Conservation (phyloP, 768 basidiomycete species). For the Neoboletus magnificus region DNA sequence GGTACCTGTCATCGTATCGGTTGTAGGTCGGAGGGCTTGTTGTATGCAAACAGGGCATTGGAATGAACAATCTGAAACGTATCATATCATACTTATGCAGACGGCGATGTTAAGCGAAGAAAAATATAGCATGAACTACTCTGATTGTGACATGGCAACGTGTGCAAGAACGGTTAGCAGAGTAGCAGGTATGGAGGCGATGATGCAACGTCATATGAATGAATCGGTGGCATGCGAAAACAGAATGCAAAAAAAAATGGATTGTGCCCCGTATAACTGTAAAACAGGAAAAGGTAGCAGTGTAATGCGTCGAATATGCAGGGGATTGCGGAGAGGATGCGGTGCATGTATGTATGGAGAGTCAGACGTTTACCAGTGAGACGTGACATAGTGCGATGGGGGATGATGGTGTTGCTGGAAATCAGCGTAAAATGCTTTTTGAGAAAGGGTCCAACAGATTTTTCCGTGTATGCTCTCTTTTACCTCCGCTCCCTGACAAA, state of each 20-base stretch:
- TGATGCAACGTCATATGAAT: constrained; percentile 21
- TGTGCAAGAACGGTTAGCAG: constrained; percentile 16
- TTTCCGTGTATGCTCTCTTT: constrained; percentile 4
- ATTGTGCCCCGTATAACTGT: constrained; percentile 15
- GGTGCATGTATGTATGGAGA: constrained; percentile 21
- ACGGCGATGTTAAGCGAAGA: constrained; percentile 7
- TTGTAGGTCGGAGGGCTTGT: constrained; percentile 1
- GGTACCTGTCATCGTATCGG: not conserved
- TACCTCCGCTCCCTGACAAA: constrained; percentile 34
- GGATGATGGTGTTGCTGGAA: constrained; percentile 9
- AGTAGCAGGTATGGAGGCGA: constrained; percentile 5
- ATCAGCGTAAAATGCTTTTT: constrained; percentile 20
- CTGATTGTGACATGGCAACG: constrained; percentile 6
- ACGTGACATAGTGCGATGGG: constrained; percentile 13
- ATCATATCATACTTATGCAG: constrained; percentile 25
- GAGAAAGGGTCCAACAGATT: constrained; percentile 3
- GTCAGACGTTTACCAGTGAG: constrained; percentile 21
- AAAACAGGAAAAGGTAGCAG: constrained; percentile 12
- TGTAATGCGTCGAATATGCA: constrained; percentile 26
- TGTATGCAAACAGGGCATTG: constrained; percentile 2
- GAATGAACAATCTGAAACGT: constrained; percentile 7
- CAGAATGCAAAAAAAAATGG: constrained; percentile 15
- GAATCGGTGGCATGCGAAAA: constrained; percentile 24
- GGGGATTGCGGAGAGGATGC: constrained; percentile 16
- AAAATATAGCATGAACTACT: constrained; percentile 20